Evolutionary conservation across 1,284 basidiomycete species (phyloP), one percentile per base, ranked within the genome.

Genomic region (Pseudozyma flocculosa): DNA sequence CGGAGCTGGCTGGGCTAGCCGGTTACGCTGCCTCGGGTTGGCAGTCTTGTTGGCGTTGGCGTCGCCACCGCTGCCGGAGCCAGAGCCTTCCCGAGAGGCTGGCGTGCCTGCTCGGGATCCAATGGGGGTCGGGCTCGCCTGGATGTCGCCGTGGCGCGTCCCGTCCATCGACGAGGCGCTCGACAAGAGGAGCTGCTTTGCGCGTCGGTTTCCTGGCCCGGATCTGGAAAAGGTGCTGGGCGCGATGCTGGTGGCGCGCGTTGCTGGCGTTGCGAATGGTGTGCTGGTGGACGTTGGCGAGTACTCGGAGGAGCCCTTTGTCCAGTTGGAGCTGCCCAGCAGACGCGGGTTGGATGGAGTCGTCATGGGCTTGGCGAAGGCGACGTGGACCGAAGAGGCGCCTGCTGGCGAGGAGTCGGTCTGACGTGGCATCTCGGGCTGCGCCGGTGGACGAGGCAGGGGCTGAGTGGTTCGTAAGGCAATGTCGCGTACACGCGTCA

Each of bases 161-260:
- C 43, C 40, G 30, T 51, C 51, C 18, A 44, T 29, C 26, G 26
- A 46, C 18, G 61, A 47, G 30, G 48, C 46, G 57, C 50, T 57
- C 39, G 45, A 41, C 18, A 62, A 40, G 49, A 56, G 53, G 45
- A 53, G 26, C 40, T 59, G 51, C 24, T 65, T 65, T 38, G 61
- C 57, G 48, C 61, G 56, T 54, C 61, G 56, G 19, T 60, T 53
- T 30, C 61, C 61, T 13, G 61, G 57, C 15, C 57, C 61, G n/a
- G 61, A 65, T n/a, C 61, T 50, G 29, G 61, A 65, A 30, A 60
- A 65, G 43, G 61, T 65, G 54, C 54, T 60, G 21, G 61, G 61
- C 34, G 61, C 54, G 32, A 65, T 46, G 24, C 57, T 60, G 44
- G 61, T 65, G 21, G 61, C 61, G 10, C 61, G 39, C 0, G 61